These are phyloP conservation scores for Fraxinus excelsior DNA, from an alignment of 257 asterid species.

Conservation along the genomic window DNA sequence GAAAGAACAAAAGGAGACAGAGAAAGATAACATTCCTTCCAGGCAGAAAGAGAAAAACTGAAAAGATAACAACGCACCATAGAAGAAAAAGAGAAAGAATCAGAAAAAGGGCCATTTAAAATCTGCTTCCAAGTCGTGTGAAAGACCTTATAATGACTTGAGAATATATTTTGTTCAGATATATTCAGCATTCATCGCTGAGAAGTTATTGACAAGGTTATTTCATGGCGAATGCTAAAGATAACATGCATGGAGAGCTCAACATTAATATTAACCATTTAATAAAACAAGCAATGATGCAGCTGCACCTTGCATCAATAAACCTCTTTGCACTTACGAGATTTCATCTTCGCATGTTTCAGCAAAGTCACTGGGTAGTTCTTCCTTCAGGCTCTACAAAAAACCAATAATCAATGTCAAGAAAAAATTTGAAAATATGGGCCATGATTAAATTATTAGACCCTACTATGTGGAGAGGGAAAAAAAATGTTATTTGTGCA, in stretches of 20 bases:
- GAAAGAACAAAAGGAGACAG: neutral
- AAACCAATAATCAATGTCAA: conserved; percentile 2
- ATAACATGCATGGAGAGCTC: neutral
- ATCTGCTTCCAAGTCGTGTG: neutral
- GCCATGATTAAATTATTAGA: neutral
- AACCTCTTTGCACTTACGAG: conserved; percentile 47
- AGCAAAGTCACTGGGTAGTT: conserved; percentile 41
- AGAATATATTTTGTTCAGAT: neutral
- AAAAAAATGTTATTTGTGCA: neutral
- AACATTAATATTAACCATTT: neutral
- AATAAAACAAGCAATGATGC: conserved; percentile 7
- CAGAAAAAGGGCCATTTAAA: conserved; percentile 5
- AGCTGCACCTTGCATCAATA: neutral
- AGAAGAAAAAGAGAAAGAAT: neutral
- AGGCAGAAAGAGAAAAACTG: neutral
- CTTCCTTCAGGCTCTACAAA: conserved; percentile 61
- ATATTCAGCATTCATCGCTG: neutral
- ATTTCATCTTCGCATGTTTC: conserved; percentile 55
- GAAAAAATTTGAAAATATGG: neutral
- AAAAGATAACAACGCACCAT: neutral
- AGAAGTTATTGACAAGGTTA: conserved; percentile 6
- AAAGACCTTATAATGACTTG: conserved; percentile 7
- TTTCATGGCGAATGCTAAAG: conserved; percentile 2
- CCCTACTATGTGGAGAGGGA: neutral
- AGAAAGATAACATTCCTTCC: neutral